Conservation (phyloP, 257 asterid species). For the Phtheirospermum japonicum region DNA sequence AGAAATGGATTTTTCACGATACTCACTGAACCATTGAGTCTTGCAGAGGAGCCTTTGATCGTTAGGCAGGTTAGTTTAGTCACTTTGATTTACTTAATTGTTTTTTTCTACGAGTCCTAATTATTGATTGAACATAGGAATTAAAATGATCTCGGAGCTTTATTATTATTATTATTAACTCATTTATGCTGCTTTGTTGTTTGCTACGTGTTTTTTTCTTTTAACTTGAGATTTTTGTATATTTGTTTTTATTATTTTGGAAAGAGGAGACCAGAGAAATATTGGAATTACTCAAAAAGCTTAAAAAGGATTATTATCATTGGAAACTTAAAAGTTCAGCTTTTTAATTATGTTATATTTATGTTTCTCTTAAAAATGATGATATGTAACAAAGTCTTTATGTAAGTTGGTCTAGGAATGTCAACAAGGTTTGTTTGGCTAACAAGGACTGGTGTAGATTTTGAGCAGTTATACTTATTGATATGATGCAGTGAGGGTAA, state of each 20-base stretch:
- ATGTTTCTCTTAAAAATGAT: not conserved
- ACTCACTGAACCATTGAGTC: slow-evolving; percentile 81
- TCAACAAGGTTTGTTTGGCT: not conserved
- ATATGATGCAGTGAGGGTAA: not conserved
- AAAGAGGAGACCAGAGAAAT: not conserved
- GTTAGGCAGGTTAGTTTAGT: slow-evolving; percentile 71
- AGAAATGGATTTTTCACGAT: slow-evolving; percentile 80
- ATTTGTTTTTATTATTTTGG: not conserved
- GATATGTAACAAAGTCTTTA: not conserved
- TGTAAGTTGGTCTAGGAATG: slow-evolving; percentile 19
- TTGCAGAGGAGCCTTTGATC: slow-evolving; percentile 73
- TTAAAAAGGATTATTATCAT: slow-evolving; percentile 8
- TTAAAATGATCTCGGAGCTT: not conserved
- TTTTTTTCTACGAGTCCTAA: not conserved
- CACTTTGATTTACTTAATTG: slow-evolving; percentile 2
- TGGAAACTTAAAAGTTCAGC: not conserved
- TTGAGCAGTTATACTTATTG: not conserved
- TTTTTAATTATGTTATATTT: slow-evolving; percentile 3
- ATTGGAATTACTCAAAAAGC: slow-evolving; percentile 10
- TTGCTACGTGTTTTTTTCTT: slow-evolving; percentile 5
- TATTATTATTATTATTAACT: too few relatives aligned
- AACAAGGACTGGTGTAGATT: not conserved
- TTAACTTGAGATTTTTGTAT: not conserved
- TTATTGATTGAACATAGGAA: slow-evolving; percentile 4
- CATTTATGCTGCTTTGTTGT: not conserved